phyloP scores from a whole-genome alignment of 345 rosid genomes.

The Citrus sp. region DNA sequence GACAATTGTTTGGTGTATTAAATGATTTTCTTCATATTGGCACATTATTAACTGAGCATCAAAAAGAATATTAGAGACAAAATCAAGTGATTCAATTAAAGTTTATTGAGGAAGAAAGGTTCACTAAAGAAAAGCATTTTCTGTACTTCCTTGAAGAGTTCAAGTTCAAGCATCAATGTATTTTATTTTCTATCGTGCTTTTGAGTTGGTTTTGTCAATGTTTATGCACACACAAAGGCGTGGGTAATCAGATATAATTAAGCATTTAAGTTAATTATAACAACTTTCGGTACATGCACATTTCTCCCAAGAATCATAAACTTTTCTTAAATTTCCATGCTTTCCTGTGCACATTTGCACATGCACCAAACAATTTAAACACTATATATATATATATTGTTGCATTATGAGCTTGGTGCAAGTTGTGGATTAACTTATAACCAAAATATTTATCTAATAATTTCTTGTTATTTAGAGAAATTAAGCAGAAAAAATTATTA shows the following conservation, averaged over 20 bases:
- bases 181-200: not conserved
- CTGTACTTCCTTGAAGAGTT: not conserved
- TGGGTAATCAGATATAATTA: constrained; percentile 12
- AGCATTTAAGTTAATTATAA: constrained; percentile 4
- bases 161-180: not conserved
- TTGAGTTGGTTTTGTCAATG: constrained; percentile 14
- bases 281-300: constrained; percentile 9
- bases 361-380: constrained; percentile 18
- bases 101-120: not conserved
- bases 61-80: not conserved
- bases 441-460: not conserved
- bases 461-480: not conserved
- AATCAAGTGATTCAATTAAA: not conserved
- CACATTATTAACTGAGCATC: not conserved
- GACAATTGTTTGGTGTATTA: not conserved
- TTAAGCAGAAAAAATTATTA: not conserved
- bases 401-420: constrained; percentile 6
- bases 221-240: not conserved
- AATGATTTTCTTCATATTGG: too few relatives aligned
- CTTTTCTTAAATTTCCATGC: constrained; percentile 7
- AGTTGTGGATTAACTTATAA: constrained; percentile 2
- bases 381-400: not conserved
- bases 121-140: not conserved
- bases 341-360: constrained; percentile 16
- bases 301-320: not conserved